A percentile compares a stretch with the other conserved stretches of the same genome.
These are phyloP conservation scores for Salvia sclarea DNA, from an alignment of 305 asterid species.

Conservation along the genomic window DNA sequence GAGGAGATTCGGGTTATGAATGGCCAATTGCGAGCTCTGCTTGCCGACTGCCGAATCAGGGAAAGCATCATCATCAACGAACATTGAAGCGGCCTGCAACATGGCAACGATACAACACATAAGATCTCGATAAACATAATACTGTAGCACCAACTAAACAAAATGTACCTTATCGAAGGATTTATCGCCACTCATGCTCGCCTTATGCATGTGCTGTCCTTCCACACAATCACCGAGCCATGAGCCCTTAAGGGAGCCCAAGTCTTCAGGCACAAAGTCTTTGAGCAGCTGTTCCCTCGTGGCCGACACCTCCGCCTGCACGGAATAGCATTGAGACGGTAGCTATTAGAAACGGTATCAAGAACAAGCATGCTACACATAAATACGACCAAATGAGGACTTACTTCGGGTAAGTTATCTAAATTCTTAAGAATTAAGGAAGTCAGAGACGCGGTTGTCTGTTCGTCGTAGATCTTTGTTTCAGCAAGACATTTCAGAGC, in stretches of 20 bases:
- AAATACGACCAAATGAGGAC: slow-evolving; percentile 10
- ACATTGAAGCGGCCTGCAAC: slow-evolving; percentile 47
- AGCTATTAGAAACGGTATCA: not conserved
- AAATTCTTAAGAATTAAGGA: slow-evolving; percentile 62
- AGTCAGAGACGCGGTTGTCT: slow-evolving; percentile 62
- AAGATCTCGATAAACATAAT: slow-evolving; percentile 17
- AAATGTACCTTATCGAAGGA: slow-evolving; percentile 47
- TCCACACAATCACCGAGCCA: slow-evolving; percentile 44
- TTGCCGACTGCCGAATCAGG: slow-evolving; percentile 38
- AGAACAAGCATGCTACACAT: not conserved
- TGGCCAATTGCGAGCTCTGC: slow-evolving; percentile 37
- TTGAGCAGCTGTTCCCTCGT: slow-evolving; percentile 61
- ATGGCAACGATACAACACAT: slow-evolving; percentile 13
- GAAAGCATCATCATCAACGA: slow-evolving; percentile 49
- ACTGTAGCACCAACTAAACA: not conserved
- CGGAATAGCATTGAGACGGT: slow-evolving; percentile 18
- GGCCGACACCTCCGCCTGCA: slow-evolving; percentile 59
- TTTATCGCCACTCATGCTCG: slow-evolving; percentile 40
- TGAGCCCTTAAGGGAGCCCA: slow-evolving; percentile 55
- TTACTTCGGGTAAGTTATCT: slow-evolving; percentile 60
- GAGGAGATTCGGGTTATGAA: slow-evolving; percentile 51
- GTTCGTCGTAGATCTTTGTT: slow-evolving; percentile 59
- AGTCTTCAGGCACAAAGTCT: slow-evolving; percentile 75
- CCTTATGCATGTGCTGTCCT: slow-evolving; percentile 34
- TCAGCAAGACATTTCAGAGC: slow-evolving; percentile 72